Conservation (phyloP, 2,329 filamentous ascomycete genomes). For the Cytospora piceicola region DNA sequence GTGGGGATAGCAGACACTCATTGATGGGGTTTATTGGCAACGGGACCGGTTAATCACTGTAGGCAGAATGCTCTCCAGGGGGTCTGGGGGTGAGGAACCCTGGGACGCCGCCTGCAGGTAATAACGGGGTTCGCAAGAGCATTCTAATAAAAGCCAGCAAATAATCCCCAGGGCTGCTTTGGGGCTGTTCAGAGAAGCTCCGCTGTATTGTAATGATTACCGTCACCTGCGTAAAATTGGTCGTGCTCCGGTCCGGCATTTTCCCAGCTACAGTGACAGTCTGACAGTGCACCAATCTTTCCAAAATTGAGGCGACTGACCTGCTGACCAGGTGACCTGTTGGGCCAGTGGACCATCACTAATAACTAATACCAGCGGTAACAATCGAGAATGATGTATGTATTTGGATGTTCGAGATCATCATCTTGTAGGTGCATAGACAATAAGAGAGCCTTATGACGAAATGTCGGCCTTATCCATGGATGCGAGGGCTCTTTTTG, state of each 20-base stretch:
- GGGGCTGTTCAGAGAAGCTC: not conserved
- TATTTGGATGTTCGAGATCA: not conserved
- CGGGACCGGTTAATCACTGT: slow-evolving; percentile 1
- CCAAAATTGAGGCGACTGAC: slow-evolving; percentile 20
- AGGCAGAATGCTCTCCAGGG: slow-evolving; percentile 15
- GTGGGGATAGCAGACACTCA: slow-evolving; percentile 17
- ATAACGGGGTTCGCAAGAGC: slow-evolving; percentile 12
- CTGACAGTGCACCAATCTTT: slow-evolving; percentile 24
- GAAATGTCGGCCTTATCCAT: not conserved
- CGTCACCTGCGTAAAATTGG: slow-evolving; percentile 2
- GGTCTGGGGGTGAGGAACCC: slow-evolving; percentile 1
- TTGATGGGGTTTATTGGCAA: slow-evolving; percentile 19
- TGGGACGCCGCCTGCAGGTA: not conserved
- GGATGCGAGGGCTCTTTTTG: no score
- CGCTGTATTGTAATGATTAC: not conserved
- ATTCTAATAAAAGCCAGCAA: slow-evolving; percentile 16
- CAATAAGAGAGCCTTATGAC: not conserved
- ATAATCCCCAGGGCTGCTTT: slow-evolving; percentile 16
- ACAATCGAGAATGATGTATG: slow-evolving; percentile 15
- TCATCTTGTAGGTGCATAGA: not conserved
- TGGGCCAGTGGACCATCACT: not conserved
- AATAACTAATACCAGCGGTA: slow-evolving; percentile 14
- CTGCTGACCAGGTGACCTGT: not conserved
- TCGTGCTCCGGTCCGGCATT: slow-evolving; percentile 25
- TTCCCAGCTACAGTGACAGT: slow-evolving; percentile 19